Evolutionary conservation across 805 yeast genomes (phyloP).

Genomic region (Ogataea paradorogensis): DNA sequence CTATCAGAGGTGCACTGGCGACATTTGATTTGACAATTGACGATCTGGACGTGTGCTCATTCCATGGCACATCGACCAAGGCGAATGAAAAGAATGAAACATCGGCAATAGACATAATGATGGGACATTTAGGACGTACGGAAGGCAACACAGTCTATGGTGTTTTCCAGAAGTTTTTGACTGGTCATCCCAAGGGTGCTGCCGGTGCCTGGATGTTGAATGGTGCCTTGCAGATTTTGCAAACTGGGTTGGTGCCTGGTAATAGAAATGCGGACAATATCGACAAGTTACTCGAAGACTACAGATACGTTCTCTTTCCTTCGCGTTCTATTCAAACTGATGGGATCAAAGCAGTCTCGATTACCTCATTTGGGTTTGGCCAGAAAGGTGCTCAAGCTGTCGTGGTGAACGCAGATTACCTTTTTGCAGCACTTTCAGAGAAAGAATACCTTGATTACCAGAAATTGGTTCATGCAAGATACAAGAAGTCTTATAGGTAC

Average conservation of each 20-base stretch:
- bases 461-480: constrained; percentile 70
- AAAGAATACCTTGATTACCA: constrained; percentile 69
- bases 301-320: constrained; percentile 88
- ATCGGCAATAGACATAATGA: constrained; percentile 86
- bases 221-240: constrained; percentile 92
- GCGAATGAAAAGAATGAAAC: constrained; percentile 99
- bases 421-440: constrained; percentile 77
- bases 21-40: constrained; percentile 90
- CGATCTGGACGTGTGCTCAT: constrained; percentile 93
- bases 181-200: constrained; percentile 99
- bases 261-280: constrained; percentile 98
- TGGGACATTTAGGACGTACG: constrained; percentile 91
- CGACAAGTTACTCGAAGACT: constrained; percentile 78
- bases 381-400: constrained; percentile 98
- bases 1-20: constrained; percentile 95
- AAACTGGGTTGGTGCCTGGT: constrained; percentile 95
- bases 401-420: constrained; percentile 88
- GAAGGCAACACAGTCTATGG: constrained; percentile 98
- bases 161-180: constrained; percentile 97
- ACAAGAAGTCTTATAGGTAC: constrained; percentile 88
- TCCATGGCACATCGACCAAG: constrained; percentile 99
- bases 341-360: constrained; percentile 95
- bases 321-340: constrained; percentile 91
- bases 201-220: constrained; percentile 99
- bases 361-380: constrained; percentile 98